Conservation (phyloP, 768 basidiomycete species). For the Suillus bovinus region DNA sequence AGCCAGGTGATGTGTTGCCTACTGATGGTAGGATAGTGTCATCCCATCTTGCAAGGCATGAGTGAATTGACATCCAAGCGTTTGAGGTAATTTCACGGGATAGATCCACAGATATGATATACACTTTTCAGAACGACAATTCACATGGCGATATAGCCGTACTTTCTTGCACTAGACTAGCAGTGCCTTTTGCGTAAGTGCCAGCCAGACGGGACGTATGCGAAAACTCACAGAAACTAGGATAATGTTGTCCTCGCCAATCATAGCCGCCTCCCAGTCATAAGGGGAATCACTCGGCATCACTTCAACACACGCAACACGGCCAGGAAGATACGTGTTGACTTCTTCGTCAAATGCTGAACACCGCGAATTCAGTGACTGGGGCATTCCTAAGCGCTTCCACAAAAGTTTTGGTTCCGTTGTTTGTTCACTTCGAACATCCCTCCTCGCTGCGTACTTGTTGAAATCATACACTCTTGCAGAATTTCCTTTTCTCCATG, state of each 20-base stretch:
- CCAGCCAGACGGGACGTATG: not conserved
- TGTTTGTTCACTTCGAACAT: constrained; percentile 12
- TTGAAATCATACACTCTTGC: constrained; percentile 37
- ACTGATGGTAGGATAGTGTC: not conserved
- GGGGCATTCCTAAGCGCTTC: constrained; percentile 19
- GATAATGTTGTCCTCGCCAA: constrained; percentile 37
- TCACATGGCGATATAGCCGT: constrained; percentile 32
- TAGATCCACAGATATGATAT: not conserved
- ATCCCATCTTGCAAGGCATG: not conserved
- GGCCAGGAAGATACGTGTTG: constrained; percentile 30
- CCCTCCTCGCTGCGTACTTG: constrained; percentile 20
- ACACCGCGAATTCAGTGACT: constrained; percentile 12
- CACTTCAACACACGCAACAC: constrained; percentile 19
- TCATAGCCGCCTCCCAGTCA: constrained; percentile 35
- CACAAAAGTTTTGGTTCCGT: constrained; percentile 13
- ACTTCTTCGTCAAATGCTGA: constrained; percentile 25
- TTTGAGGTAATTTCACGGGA: not conserved
- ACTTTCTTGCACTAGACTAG: constrained; percentile 17
- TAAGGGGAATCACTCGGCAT: not conserved
- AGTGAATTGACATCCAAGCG: not conserved
- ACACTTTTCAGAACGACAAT: not conserved
- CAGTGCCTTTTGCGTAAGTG: constrained; percentile 2
- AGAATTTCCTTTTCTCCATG: constrained; percentile 19
- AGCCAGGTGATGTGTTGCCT: no score
- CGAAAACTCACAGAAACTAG: constrained; percentile 30